Evolutionary conservation across 2,329 filamentous ascomycete genomes (phyloP), one percentile per base, ranked within the genome.

Genomic region (Stachybotrys chlorohalonatus): DNA sequence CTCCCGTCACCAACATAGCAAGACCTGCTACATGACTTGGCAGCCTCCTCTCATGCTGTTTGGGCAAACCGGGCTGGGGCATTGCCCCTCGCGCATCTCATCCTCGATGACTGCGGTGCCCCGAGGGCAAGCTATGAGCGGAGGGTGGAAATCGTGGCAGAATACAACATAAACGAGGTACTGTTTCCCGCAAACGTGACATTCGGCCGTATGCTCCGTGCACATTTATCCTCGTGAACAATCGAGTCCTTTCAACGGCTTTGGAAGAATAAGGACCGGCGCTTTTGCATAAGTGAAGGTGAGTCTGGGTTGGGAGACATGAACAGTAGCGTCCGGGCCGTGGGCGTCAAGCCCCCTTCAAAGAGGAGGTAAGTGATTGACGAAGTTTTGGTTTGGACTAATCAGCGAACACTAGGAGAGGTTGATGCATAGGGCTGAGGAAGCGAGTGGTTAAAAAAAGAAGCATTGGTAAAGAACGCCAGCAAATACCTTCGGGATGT

Each of bases 161-260:
- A 83, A 82, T 61, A 75, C 72, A 70, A 83, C 76, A 72, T 77
- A 83, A 64, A 81, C 67, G 62, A 83, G 73, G 66, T 83, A 82
- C 61, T 74, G 71, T 70, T 80, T 82, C 73, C 79, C 74, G 74
- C 80, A 83, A 64, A 79, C 80, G 72, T 75, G 77, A 75, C 81
- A 83, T 66, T 75, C 70, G 64, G 77, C 75, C 62, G 70, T 75
- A 70, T 82, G 70, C 77, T 81, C 78, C 67, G 70, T 76, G 75
- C 81, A 83, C 80, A 83, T 83, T 75, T 81, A 82, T 66, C 64
- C 62, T 36, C 13, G 31, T 51, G 31, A 42, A 51, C 15, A 15
- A 11, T 24, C 52, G 30, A 17, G 49, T 55, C 61, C 52, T 55
- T 60, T 59, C 56, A 58, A 59, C 55, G 57, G 52, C 47, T 52